Conservation (phyloP, 2,329 filamentous ascomycete species). For the Magnaporthales sp. region DNA sequence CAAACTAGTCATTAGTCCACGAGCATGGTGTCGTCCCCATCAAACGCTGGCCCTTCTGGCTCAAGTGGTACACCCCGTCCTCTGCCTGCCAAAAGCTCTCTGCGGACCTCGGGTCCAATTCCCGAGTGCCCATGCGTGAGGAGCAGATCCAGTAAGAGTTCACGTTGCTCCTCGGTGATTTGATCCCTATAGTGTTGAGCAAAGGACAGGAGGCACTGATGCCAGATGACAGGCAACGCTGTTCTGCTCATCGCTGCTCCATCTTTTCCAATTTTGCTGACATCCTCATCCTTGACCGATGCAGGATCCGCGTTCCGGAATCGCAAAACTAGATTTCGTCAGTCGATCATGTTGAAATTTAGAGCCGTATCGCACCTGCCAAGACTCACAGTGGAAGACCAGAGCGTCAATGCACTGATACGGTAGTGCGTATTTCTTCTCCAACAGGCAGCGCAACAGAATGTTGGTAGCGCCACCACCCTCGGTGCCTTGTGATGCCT, state of each 20-base stretch:
- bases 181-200: slow-evolving; percentile 93
- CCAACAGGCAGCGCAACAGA: slow-evolving; percentile 85
- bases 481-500: slow-evolving; percentile 74
- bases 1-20: slow-evolving; percentile 34
- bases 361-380: neutral
- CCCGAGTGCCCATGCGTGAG: slow-evolving; percentile 75
- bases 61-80: slow-evolving; percentile 70
- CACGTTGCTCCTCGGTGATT: slow-evolving; percentile 82
- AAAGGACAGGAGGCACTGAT: slow-evolving; percentile 87
- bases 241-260: slow-evolving; percentile 23
- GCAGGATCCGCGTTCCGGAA: slow-evolving; percentile 65
- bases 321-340: slow-evolving; percentile 28
- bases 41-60: slow-evolving; percentile 41
- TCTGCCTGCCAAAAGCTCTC: slow-evolving; percentile 80
- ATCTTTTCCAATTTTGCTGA: slow-evolving; percentile 18
- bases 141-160: slow-evolving; percentile 81
- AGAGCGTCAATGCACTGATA: slow-evolving; percentile 91
- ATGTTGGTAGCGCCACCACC: slow-evolving; percentile 88
- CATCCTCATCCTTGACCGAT: slow-evolving; percentile 42
- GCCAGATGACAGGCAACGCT: slow-evolving; percentile 81
- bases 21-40: slow-evolving; percentile 90
- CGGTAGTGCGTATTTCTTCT: slow-evolving; percentile 94
- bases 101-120: slow-evolving; percentile 84
- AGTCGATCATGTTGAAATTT: neutral
- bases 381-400: slow-evolving; percentile 67